Conservation (phyloP, 805 yeast species). For the Candida caryicola region DNA sequence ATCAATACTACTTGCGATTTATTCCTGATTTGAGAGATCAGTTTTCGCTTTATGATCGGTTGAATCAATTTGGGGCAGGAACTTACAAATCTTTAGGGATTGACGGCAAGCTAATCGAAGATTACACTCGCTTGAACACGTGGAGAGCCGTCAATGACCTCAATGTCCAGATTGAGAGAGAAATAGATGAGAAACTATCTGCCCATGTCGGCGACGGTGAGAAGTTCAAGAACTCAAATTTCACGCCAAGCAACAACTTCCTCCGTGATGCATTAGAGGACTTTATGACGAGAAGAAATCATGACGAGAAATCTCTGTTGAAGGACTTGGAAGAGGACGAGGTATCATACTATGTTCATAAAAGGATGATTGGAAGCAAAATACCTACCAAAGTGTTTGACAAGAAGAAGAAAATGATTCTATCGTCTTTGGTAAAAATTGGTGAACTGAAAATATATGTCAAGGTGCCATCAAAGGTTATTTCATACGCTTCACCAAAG, state of each 20-base stretch:
- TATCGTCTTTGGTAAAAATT: constrained; percentile 30
- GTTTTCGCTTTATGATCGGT: constrained; percentile 24
- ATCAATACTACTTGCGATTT: constrained; percentile 38
- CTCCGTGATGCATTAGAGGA: neutral
- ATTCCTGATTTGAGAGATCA: constrained; percentile 36
- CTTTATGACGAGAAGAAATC: constrained; percentile 1
- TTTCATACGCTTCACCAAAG: constrained; percentile 38
- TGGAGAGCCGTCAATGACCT: constrained; percentile 31
- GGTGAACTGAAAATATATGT: constrained; percentile 35
- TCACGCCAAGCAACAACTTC: constrained; percentile 13
- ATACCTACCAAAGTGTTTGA: constrained; percentile 24
- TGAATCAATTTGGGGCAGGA: constrained; percentile 23
- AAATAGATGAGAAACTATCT: constrained; percentile 32
- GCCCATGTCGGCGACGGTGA: constrained; percentile 23
- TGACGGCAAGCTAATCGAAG: constrained; percentile 31
- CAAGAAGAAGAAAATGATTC: constrained; percentile 36
- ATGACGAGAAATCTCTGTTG: constrained; percentile 7
- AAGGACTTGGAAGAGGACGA: neutral
- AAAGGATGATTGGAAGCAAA: constrained; percentile 29
- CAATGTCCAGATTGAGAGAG: constrained; percentile 32
- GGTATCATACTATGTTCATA: constrained; percentile 11
- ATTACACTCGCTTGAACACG: constrained; percentile 24
- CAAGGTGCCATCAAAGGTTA: constrained; percentile 30
- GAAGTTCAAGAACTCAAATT: constrained; percentile 34
- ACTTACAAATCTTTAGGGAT: constrained; percentile 32